Base-by-base conservation (phyloP, 2,329 filamentous ascomycete genomes). In the Talaromyces sp. region DNA sequence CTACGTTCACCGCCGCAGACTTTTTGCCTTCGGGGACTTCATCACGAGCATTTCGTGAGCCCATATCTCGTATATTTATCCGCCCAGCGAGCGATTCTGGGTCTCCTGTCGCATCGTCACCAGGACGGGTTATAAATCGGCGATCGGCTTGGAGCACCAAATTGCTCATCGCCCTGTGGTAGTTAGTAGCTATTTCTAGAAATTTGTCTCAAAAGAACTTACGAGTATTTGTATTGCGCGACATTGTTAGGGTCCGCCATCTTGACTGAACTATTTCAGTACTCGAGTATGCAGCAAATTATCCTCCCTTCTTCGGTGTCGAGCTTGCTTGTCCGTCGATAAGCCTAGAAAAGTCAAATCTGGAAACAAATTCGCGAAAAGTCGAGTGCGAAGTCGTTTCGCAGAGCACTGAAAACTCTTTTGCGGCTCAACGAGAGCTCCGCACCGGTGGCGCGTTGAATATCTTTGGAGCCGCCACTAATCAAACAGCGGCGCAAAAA, bases 81-180 rank as follows among this genome's bases (percentile, higher is more conserved):
- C 92, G 89, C 58, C 94, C 94, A 60, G 94, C 95, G 61, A 99
- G 86, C 61, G 95, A 99, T 80, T 99, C 94, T 56, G 94, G 95
- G 75, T 99, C 94, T 69, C 94, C 94, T 56, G 93, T 97, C 65
- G 91, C 88, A 80, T 99, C 95, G 78, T 99, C 93, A 68, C 88
- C 92, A 70, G 92, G 88, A 75, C 94, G 88, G 65, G 91, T 91
- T 69, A 96, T 89, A 75, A 99, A 97, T 70, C 94, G 89, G 80
- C 92, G 89, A 82, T 99, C 94, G 81, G 92, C 92, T 90, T 99
- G 94, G 86, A 99, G 91, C 74, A 99, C 94, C 91, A 99, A 89
- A 87, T 99, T 99, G 81, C 94, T 99, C 94, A 99, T 97, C 77
- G 91, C 92, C 59, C 59, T 61, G 24, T 3, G 27, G 31, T 29